phyloP scores from a whole-genome alignment of 305 asterid species.

The Rubia tinctorum region DNA sequence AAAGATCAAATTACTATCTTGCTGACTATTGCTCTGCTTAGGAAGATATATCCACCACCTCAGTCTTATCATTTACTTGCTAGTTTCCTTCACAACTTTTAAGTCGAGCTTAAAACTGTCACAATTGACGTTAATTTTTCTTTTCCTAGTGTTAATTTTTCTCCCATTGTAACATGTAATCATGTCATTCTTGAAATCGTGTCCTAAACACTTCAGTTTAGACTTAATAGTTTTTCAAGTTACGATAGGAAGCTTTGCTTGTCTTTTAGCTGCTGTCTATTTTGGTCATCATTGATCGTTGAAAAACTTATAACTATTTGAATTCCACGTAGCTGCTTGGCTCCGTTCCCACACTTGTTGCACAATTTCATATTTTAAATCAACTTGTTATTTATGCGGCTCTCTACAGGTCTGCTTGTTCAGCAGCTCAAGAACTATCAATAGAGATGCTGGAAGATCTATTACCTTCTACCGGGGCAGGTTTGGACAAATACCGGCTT shows the following conservation, averaged over 20 bases:
- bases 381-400: constrained; percentile 7
- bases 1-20: neutral
- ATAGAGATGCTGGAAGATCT: constrained; percentile 53
- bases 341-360: neutral
- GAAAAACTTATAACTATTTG: neutral
- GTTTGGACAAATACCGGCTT: constrained; percentile 27
- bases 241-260: neutral
- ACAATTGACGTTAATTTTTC: neutral
- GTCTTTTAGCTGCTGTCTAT: neutral
- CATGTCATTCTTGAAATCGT: neutral
- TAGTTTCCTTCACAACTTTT: neutral
- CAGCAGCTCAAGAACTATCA: constrained; percentile 65
- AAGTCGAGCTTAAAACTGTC: neutral
- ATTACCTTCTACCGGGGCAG: constrained; percentile 42
- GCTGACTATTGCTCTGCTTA: neutral
- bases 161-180: neutral
- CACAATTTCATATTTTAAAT: constrained; percentile 2
- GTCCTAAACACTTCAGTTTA: neutral
- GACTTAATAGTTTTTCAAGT: neutral
- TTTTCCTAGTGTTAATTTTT: neutral
- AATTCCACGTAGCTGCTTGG: neutral
- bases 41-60: constrained; percentile 1
- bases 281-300: neutral
- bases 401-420: constrained; percentile 61
- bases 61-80: neutral